A percentile compares a stretch with the other conserved stretches of the same genome.
Conservation (phyloP, 176 grass and related monocot species). For the maize (Zea mays) region Zm-B73-REFERENCE-NAM-5.0 NC_050104.1:7297501-7298000, state of each 20-base stretch:
- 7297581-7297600: too few relatives aligned
- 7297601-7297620: too few relatives aligned
- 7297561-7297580: too few relatives aligned
- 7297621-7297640: too few relatives aligned
- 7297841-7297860: constrained; percentile 20
- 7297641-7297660: too few relatives aligned
- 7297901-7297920: constrained; percentile 28
- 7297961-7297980: not conserved
- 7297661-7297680: not conserved
- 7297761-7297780: not conserved
- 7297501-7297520: too few relatives aligned
- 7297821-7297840: not conserved
- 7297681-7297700: not conserved
- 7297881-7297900: constrained; percentile 16
- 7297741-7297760: not conserved
- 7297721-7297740: not conserved
- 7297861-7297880: constrained; percentile 31
- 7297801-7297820: not conserved
- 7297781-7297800: not conserved
- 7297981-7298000: not conserved
- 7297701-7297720: not conserved
- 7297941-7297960: not conserved
- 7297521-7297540: too few relatives aligned
- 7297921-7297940: constrained; percentile 16
- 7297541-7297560: too few relatives aligned